phyloP scores from a whole-genome alignment of 192 early-diverging fungal genomes.

The Dimargaris xerosporica region DNA sequence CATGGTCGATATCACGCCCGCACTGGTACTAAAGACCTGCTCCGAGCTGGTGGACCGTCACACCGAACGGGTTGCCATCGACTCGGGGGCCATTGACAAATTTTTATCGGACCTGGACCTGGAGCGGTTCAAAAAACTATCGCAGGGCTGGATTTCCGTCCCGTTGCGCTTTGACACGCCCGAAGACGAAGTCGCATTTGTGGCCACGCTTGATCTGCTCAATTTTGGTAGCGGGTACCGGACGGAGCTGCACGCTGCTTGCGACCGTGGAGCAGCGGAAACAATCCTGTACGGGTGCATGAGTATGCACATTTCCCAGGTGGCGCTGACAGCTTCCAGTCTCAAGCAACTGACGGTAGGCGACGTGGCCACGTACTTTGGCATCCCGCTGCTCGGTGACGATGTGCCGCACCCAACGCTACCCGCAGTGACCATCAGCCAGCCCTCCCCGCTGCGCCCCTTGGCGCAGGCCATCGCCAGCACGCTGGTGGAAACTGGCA shows the following conservation, averaged over 20 bases:
- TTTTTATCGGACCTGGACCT: slow-evolving; percentile 15
- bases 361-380: slow-evolving; percentile 51
- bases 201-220: slow-evolving; percentile 57
- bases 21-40: background rate
- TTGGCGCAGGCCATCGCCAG: slow-evolving; percentile 47
- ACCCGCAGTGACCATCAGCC: slow-evolving; percentile 44
- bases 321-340: slow-evolving; percentile 34
- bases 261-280: slow-evolving; percentile 55
- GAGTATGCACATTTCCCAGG: slow-evolving; percentile 62
- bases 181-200: slow-evolving; percentile 62
- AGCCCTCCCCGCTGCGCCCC: slow-evolving; percentile 40
- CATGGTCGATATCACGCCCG: background rate
- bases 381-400: slow-evolving; percentile 47
- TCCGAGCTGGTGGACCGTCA: background rate
- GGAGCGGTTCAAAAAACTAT: slow-evolving; percentile 11
- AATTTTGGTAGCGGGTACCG: slow-evolving; percentile 67
- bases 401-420: slow-evolving; percentile 42
- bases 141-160: slow-evolving; percentile 36
- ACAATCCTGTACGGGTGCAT: slow-evolving; percentile 70
- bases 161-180: slow-evolving; percentile 62
- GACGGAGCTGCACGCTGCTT: slow-evolving; percentile 40
- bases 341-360: slow-evolving; percentile 40
- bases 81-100: slow-evolving; percentile 7
- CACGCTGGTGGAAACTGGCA: slow-evolving; percentile 55
- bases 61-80: background rate